Evolutionary conservation across 2,329 filamentous ascomycete genomes (phyloP), one percentile per base, ranked within the genome.

Genomic region (Alternaria sp.): DNA sequence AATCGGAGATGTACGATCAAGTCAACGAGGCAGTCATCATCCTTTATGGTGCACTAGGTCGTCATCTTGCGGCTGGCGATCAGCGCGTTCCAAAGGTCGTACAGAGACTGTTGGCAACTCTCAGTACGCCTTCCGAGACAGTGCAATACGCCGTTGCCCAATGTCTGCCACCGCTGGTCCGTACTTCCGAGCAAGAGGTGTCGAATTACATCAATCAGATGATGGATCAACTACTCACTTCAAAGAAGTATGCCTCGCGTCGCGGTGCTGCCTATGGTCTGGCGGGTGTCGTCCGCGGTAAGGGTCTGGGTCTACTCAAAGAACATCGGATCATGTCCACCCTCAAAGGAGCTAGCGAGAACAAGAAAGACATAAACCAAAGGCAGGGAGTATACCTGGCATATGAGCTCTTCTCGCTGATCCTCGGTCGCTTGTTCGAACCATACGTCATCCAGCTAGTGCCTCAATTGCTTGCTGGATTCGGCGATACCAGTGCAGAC

Each of bases 21-120:
- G 92, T 98, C 67, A 97, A 97, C 71, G 96, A 99, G 81, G 96
- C 96, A 18, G 94, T 99, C 56, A 94, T 99, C 71, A 96, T 99
- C 72, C 91, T 99, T 78, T 99, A 99, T 73, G 96, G 96, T 77
- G 95, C 96, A 55, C 84, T 99, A 41, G 96, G 94, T 46, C 89
- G 92, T 55, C 96, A 99, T 83, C 83, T 99, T 63, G 88, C 92
- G 70, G 82, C 89, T 8, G 93, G 94, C n/a, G 96, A 99, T 78
- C 83, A 89, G 69, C 94, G 96, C 73, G 88, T 98, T 53, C 93
- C 94, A 1, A 89, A 91, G 60, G 96, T 99, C 49, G 90, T 99
- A 55, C 90, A 95, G 71, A 89, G 94, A 66, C 85, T 99, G 21
- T 86, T 99, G 60, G 88, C 89, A 21, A 97, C 96, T 7, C 84